Conservation (phyloP, 768 basidiomycete genomes). For the Hygrocybe punicea region DNA sequence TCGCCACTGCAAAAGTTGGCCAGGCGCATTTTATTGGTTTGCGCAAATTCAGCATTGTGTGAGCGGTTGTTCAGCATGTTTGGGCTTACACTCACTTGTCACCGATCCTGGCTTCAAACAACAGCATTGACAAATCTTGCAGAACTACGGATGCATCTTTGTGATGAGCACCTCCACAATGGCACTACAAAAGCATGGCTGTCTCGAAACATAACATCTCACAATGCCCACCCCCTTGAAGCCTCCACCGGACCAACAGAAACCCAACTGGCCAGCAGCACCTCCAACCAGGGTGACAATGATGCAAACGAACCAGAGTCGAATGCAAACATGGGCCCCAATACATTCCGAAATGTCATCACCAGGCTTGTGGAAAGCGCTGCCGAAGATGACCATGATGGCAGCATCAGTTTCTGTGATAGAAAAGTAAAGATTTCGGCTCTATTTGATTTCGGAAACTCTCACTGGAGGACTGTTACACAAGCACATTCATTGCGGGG, state of each 20-base stretch:
- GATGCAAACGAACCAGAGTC: too few relatives aligned
- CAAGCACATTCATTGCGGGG: conserved; percentile 3
- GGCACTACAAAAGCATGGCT: background rate
- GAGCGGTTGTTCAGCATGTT: conserved; percentile 27
- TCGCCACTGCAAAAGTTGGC: conserved; percentile 23
- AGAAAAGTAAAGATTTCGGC: conserved; percentile 10
- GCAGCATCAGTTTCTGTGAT: background rate
- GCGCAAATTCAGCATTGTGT: conserved; percentile 20
- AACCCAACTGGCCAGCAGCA: too few relatives aligned
- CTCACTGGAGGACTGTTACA: conserved; percentile 1
- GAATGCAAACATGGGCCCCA: too few relatives aligned
- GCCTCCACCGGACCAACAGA: background rate
- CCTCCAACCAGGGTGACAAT: too few relatives aligned
- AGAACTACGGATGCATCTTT: conserved; percentile 31
- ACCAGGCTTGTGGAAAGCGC: background rate
- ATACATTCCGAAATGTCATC: background rate
- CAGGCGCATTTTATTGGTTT: conserved; percentile 19
- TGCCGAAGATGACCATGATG: background rate
- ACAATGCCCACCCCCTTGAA: background rate
- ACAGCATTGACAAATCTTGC: conserved; percentile 19
- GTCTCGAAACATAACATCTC: background rate
- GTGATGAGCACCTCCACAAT: background rate
- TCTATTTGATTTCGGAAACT: conserved; percentile 8
- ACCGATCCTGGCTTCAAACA: conserved; percentile 19
- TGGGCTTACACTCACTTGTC: conserved; percentile 27